Evolutionary conservation across 2,329 filamentous ascomycete genomes (phyloP).

Genomic region (Ceratocystis diversiconidia): DNA sequence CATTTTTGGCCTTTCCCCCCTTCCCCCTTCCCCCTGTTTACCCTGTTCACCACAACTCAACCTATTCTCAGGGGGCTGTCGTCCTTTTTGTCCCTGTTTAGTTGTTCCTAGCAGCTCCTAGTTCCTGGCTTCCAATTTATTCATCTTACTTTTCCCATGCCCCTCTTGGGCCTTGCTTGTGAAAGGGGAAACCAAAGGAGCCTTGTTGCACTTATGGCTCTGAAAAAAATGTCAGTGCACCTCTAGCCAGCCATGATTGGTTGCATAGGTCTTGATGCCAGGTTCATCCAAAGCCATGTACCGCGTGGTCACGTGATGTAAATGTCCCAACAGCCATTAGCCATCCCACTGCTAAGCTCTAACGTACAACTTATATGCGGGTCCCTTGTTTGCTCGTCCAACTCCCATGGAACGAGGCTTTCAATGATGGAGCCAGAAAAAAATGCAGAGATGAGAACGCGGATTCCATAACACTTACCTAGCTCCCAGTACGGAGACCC

Average conservation of each 20-base stretch:
- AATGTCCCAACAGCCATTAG: not conserved
- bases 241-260: not conserved
- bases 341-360: not conserved
- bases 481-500: not conserved
- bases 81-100: conserved; percentile 25
- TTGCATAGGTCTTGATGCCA: not conserved
- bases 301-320: not conserved
- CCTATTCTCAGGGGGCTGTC: not conserved
- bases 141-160: conserved; percentile 1
- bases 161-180: not conserved
- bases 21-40: not conserved
- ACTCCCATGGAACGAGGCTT: conserved; percentile 3
- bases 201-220: not conserved
- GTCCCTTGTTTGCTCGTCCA: conserved; percentile 5
- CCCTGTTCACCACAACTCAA: not conserved
- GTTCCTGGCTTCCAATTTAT: conserved; percentile 28
- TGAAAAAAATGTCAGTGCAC: conserved; percentile 11
- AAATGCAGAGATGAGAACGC: not conserved
- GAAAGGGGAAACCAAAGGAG: conserved; percentile 16
- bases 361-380: not conserved
- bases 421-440: conserved; percentile 7
- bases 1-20: not conserved
- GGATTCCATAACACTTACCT: not conserved
- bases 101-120: conserved; percentile 28
- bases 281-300: conserved; percentile 3